These are phyloP conservation scores for Botrytis fragariae DNA, from an alignment of 2,329 filamentous ascomycete genomes.

Conservation along the genomic window DNA sequence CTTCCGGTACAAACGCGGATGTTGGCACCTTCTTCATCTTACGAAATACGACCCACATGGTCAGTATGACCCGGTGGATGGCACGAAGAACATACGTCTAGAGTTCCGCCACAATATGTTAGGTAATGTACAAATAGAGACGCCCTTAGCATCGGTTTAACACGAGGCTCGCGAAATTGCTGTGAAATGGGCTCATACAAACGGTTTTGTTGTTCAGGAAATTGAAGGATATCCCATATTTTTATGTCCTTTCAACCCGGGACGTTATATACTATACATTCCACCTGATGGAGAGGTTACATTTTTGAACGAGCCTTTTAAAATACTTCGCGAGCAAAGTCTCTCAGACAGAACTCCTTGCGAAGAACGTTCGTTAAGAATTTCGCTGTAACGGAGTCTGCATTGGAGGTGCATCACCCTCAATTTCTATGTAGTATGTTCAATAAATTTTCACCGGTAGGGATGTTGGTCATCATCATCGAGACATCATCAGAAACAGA, in stretches of 20 bases:
- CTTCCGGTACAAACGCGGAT: neutral
- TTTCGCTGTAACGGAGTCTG: neutral
- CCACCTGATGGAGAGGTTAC: no score
- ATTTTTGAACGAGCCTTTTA: no score
- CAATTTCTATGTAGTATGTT: no score
- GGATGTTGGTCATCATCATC: neutral
- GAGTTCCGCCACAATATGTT: neutral
- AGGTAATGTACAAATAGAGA: neutral
- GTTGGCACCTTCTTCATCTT: neutral
- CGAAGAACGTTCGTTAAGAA: no score
- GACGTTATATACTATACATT: neutral
- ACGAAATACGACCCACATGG: neutral
- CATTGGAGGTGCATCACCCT: no score
- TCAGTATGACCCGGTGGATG: neutral
- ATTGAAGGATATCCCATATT: neutral
- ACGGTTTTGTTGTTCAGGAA: neutral
- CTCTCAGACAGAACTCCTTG: no score
- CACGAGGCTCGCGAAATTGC: neutral
- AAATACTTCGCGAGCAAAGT: no score
- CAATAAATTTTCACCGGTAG: no score
- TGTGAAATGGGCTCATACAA: neutral
- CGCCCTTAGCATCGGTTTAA: neutral
- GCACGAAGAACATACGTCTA: neutral
- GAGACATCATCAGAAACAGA: no score
- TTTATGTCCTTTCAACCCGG: neutral